Evolutionary conservation across 352 stramenopile species (phyloP).

Genomic region (Globisporangium barbulae): DNA sequence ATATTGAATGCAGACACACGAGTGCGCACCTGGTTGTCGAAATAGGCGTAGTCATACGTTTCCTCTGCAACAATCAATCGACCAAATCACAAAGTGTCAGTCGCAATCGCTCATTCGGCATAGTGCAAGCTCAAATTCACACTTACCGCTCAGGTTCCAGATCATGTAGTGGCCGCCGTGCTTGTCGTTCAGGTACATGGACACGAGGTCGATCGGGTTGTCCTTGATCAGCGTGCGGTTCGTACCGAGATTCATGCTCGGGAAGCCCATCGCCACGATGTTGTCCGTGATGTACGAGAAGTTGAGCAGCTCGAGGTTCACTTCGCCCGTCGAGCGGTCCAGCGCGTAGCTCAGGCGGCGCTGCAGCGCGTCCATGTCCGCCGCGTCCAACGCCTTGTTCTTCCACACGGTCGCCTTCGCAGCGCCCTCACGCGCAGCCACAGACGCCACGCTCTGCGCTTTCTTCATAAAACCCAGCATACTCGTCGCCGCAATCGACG

Average conservation of each 20-base stretch:
- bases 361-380: slow-evolving; percentile 87
- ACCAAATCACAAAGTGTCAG: slow-evolving; percentile 11
- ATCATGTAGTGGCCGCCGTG: slow-evolving; percentile 97
- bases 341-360: slow-evolving; percentile 74
- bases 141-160: slow-evolving; percentile 93
- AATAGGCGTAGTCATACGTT: slow-evolving; percentile 93
- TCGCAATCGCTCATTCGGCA: not conserved
- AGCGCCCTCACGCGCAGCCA: slow-evolving; percentile 71
- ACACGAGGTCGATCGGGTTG: slow-evolving; percentile 90
- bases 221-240: slow-evolving; percentile 79
- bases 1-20: not conserved
- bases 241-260: slow-evolving; percentile 78
- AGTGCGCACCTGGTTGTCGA: slow-evolving; percentile 89
- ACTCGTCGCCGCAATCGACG: slow-evolving; percentile 57
- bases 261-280: slow-evolving; percentile 91
- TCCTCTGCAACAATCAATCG: slow-evolving; percentile 70
- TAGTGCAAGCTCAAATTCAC: not conserved
- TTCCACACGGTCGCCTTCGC: slow-evolving; percentile 71
- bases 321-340: slow-evolving; percentile 70
- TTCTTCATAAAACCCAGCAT: slow-evolving; percentile 87
- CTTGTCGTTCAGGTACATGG: slow-evolving; percentile 92
- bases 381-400: slow-evolving; percentile 69
- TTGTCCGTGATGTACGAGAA: slow-evolving; percentile 90
- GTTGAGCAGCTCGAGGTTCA: slow-evolving; percentile 88
- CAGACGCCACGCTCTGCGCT: slow-evolving; percentile 65